Base-by-base conservation (phyloP, 2,329 filamentous ascomycete genomes). In the Pochonia chlamydosporia region DNA sequence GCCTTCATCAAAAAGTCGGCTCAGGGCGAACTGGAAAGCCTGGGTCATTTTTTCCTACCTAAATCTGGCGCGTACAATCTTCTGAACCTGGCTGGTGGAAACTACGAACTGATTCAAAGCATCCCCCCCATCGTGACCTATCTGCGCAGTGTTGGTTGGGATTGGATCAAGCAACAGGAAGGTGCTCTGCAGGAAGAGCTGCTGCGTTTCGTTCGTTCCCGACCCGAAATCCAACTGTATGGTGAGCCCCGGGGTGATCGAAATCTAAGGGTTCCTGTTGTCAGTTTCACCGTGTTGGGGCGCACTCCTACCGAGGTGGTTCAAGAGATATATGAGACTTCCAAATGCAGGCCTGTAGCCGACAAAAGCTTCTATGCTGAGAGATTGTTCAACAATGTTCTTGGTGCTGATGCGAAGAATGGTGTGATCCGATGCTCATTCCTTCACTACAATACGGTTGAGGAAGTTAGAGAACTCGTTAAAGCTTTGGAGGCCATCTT, bases 371-470 rank as follows among this genome's bases (percentile, higher is more conserved):
- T n/a, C n/a, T n/a, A n/a, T n/a, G n/a, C n/a, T n/a, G n/a, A n/a
- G n/a, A 68, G 84, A 16, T 59, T 88, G 53, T 70, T 78, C 11
- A 68, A 78, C 48, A 78, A 85, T 3, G 66, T 85, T 0, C 59
- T 88, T 30, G 73, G 73, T 0, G n/a, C n/a, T n/a, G 63, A 87
- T 43, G 73, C 69, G 7, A 75, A 49, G 1, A 59, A 86, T 54
- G 85, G 83, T 0, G 77, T 88, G 6, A 74, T 85, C 5, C 72
- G 85, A 53, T 79, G 87, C 14, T 86, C 82, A 56, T 72, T 87
- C 71, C 75, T 85, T 46, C 84, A 89, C 63, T 89, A 89, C 59
- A 89, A 89, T 56, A 86, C 82, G 3, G n/a, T 49, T 4, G 35
- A 46, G 2, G 47, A 51, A 40, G 26, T 48, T 4, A 26, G 39